Evolutionary conservation across 2,329 filamentous ascomycete genomes (phyloP).

Genomic region (Diplocarpon mali): DNA sequence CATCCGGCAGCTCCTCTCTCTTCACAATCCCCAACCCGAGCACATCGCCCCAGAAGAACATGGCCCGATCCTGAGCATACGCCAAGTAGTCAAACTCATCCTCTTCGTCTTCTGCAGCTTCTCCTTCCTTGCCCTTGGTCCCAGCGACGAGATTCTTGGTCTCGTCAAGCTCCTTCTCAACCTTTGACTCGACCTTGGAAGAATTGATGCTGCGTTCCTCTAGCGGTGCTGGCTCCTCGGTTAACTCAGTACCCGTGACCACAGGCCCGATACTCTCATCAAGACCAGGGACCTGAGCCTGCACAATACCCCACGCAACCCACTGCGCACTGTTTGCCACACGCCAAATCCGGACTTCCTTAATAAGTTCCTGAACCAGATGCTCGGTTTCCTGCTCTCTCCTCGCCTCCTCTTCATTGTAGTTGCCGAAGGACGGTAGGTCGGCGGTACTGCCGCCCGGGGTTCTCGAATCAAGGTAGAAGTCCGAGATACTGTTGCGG

Average conservation of each 20-base stretch:
- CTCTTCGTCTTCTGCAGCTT: conserved; percentile 29
- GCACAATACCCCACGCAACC: conserved; percentile 94
- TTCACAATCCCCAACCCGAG: conserved; percentile 64
- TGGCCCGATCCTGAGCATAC: conserved; percentile 80
- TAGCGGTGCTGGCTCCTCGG: neutral
- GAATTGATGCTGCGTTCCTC: neutral
- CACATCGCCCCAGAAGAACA: conserved; percentile 93
- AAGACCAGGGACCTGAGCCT: conserved; percentile 74
- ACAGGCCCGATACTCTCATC: conserved; percentile 7
- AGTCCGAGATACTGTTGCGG: conserved; percentile 30
- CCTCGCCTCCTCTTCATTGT: conserved; percentile 45
- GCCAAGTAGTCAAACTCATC: conserved; percentile 88
- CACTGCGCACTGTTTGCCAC: conserved; percentile 80
- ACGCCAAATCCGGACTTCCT: conserved; percentile 77
- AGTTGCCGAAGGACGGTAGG: conserved; percentile 19
- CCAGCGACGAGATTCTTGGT: neutral
- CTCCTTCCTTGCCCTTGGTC: conserved; percentile 9
- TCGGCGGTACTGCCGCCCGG: conserved; percentile 41
- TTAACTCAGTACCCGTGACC: neutral
- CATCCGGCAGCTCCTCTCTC: conserved; percentile 62
- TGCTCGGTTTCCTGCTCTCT: conserved; percentile 54
- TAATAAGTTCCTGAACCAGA: conserved; percentile 58
- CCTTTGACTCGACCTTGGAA: neutral
- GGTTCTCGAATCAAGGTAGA: conserved; percentile 71
- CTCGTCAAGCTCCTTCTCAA: neutral